Conservation (phyloP, 2,329 filamentous ascomycete species). For the Colletotrichum scovillei region DNA sequence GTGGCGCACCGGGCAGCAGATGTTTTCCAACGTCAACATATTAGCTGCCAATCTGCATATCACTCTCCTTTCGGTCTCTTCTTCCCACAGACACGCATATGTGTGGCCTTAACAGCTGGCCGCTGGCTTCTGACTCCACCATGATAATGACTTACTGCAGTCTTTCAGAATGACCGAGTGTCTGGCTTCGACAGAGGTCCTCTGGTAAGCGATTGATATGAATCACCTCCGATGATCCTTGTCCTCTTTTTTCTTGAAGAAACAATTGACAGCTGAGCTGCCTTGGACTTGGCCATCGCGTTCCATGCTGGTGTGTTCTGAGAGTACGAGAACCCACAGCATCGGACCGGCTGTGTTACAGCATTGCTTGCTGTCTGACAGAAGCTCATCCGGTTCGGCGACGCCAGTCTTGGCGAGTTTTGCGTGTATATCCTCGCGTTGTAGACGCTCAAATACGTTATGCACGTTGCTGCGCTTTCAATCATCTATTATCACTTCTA, state of each 20-base stretch:
- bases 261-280: background rate
- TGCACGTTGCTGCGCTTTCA: background rate
- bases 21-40: background rate
- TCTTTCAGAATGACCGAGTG: background rate
- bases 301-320: background rate
- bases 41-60: background rate
- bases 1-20: background rate
- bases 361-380: too few relatives aligned
- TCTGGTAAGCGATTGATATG: background rate
- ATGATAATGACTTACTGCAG: background rate
- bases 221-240: background rate
- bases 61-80: background rate
- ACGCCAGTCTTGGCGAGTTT: background rate
- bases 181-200: background rate
- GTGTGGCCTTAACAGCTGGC: background rate
- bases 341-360: background rate
- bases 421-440: background rate
- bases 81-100: background rate
- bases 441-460: background rate
- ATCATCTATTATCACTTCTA: background rate
- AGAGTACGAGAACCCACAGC: background rate
- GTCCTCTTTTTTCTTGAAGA: background rate
- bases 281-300: background rate
- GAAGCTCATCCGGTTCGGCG: background rate
- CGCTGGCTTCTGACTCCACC: background rate